Evolutionary conservation across 495 filamentous ascomycete species (phyloP), one percentile per base, ranked within the genome.

Genomic region (Pyronema domesticum): DNA sequence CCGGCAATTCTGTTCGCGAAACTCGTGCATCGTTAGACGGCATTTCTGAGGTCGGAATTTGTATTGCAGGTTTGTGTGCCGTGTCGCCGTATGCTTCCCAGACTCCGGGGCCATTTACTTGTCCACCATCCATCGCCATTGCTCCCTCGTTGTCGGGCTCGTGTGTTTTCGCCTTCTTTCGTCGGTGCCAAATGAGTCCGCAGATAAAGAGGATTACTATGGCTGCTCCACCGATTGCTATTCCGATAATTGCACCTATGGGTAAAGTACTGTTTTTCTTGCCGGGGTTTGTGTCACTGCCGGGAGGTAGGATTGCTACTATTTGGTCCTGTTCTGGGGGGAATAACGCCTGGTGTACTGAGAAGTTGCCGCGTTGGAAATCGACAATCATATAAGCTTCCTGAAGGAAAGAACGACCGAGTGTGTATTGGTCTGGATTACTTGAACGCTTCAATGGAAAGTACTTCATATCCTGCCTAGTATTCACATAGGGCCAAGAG

Each of bases 371-470:
- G 19, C 72, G 70, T 49, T 84, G 80, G 63, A 83, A 84, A 56
- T 80, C 76, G n/a, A 73, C 76, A 14, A 77, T 75, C 9, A 85
- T 59, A 56, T 85, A 85, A 13, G 78, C 74, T 65, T 84, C 81
- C 68, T 85, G 81, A 54, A 85, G 70, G 58, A 85, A 85, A 3
- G 70, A 66, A 30, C 81, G 75, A n/a, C 81, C 81, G 56, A 85
- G 72, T n/a, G 78, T 77, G 57, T 74, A 72, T 54, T 78, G 71
- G n/a, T 72, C 74, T 17, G 67, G 64, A 60, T 76, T 72, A 19
- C 68, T 64, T 19, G 73, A 69, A 44, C 68, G 65, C 53, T 74
- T 70, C 17, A 84, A 67, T 17, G 82, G 79, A 57, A 87, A 83
- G 64, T 85, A 85, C 14, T 73, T 70, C 14, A 74, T 57, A 49